Evolutionary conservation across 306 rosid genomes (phyloP), one percentile per base, ranked within the genome.

Genomic region (Rubus parviflorus): DNA sequence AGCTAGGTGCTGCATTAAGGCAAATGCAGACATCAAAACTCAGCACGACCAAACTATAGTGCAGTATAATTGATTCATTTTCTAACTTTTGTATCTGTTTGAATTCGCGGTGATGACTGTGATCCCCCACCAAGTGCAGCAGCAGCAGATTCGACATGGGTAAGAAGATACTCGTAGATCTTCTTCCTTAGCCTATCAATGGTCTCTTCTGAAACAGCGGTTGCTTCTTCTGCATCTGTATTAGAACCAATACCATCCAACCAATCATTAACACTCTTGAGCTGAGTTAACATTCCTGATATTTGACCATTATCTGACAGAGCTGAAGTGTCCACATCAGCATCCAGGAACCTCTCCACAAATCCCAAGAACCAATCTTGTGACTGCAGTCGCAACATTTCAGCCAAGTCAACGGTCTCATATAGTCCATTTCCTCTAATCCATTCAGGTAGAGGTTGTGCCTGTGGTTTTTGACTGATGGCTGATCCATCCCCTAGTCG

Each of bases 241-340:
- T 19, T 83, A 14, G 85, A 82, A 4, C 87, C 88, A 74, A 91
- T 91, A 72, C 84, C 77, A 52, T 93, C 98, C 73, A 93, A 83
- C 98, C 98, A 93, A 81, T 93, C 93, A 8, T 93, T 93, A 77
- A 93, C 98, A 40, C 96, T 93, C 90, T 91, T 93, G 14, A 93
- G 89, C 79, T 93, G 98, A 75, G 92, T 89, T 83, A 91, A 82
- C 88, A 91, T 93, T 77, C 98, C 98, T 38, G 97, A 92, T 83
- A 93, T 86, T 85, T 93, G 96, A 64, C 90, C 96, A 42, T 93
- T 93, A 78, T 90, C 92, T n/a, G 97, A 93, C 86, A 93, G 75
- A 25, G 83, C 73, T 13, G 87, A 77, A 35, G 78, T 64, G 76
- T 91, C 98, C 30, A 85, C 90, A 20, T 92, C 96, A 3, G 85